These are phyloP conservation scores for Lichtheimia hyalospora DNA, from an alignment of 371 early-diverging fungal genomes.

Conservation along the genomic window DNA sequence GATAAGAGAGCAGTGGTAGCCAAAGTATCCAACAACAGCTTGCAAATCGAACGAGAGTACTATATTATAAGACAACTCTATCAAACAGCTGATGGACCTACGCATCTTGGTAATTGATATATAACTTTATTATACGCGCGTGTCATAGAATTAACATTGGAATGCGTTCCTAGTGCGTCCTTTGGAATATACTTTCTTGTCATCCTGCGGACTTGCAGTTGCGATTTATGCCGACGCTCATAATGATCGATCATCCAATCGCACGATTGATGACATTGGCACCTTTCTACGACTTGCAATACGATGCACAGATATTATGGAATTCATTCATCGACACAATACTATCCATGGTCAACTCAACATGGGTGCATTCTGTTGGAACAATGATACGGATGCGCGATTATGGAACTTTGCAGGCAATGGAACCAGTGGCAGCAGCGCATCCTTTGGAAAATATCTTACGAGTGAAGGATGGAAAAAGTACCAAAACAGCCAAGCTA, in stretches of 20 bases:
- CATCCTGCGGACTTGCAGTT: conserved; percentile 32
- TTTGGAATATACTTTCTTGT: conserved; percentile 34
- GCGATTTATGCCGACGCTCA: conserved; percentile 43
- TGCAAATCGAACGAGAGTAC: conserved; percentile 41
- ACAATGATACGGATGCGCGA: conserved; percentile 20
- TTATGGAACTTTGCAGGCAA: conserved; percentile 32
- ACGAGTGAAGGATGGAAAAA: conserved; percentile 49
- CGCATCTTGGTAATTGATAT: conserved; percentile 8
- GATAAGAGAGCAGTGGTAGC: conserved; percentile 39
- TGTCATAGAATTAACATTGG: not conserved
- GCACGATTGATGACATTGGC: conserved; percentile 27
- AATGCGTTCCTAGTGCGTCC: conserved; percentile 45
- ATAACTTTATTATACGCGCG: too few species aligned
- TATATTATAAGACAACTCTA: conserved; percentile 38
- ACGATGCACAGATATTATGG: conserved; percentile 40
- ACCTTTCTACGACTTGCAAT: conserved; percentile 48
- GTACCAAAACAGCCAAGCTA: conserved; percentile 27
- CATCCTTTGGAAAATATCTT: conserved; percentile 33
- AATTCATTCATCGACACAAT: conserved; percentile 46
- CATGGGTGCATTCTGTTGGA: conserved; percentile 42
- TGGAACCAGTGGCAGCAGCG: conserved; percentile 17
- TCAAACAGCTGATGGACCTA: conserved; percentile 30
- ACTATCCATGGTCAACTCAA: conserved; percentile 42
- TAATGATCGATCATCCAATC: not conserved
- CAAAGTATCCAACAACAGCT: conserved; percentile 35